Evolutionary conservation across 2,329 filamentous ascomycete species (phyloP).

Genomic region (Fusarium falciforme): DNA sequence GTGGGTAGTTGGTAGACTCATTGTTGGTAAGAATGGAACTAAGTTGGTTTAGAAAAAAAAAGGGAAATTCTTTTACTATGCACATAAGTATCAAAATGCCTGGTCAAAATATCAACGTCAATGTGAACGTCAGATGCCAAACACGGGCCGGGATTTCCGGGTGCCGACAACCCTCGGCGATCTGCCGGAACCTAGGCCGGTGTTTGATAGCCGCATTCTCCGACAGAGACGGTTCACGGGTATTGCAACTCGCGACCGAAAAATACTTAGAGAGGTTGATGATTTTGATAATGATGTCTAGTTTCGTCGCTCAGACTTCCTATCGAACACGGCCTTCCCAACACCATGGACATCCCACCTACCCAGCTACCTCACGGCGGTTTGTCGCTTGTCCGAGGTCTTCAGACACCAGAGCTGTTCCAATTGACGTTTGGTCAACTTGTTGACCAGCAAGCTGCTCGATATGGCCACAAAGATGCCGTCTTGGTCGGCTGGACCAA

Average conservation of each 20-base stretch:
- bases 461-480: not conserved
- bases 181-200: not conserved
- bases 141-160: not conserved
- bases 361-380: not conserved
- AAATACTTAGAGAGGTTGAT: not conserved
- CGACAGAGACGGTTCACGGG: not conserved
- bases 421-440: not conserved
- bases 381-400: not conserved
- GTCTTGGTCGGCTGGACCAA: not conserved
- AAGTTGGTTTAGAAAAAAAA: not conserved
- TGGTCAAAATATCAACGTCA: not conserved
- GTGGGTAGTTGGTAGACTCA: not conserved
- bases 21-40: not conserved
- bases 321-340: too few relatives aligned
- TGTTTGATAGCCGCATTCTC: not conserved
- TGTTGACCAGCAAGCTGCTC: not conserved
- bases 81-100: not conserved
- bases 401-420: not conserved
- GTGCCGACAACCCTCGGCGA: not conserved
- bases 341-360: not conserved
- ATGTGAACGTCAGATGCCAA: not conserved
- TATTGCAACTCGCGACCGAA: not conserved
- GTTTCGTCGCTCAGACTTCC: not conserved
- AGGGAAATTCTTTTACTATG: not conserved
- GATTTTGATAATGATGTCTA: rapidly evolving